Evolutionary conservation across 257 asterid genomes (phyloP).

Genomic region (Scutellaria galericulata): DNA sequence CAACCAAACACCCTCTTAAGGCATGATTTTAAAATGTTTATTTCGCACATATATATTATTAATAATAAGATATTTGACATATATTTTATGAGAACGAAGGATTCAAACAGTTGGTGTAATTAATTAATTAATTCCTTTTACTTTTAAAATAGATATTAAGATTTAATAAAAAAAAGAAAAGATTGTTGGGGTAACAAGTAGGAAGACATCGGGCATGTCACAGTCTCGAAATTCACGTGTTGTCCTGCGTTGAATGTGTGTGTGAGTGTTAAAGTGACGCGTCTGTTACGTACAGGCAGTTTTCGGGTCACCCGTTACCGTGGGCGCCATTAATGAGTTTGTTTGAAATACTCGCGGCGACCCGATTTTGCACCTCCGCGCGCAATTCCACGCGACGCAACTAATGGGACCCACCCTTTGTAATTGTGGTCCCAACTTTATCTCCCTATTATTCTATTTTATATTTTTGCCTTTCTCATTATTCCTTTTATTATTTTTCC

Average conservation of each 20-base stretch:
- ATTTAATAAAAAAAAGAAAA: neutral
- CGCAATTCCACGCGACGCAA: conserved; percentile 10
- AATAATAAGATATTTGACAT: too few species aligned
- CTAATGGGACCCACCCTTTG: neutral
- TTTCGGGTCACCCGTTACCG: conserved; percentile 5
- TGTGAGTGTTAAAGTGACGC: conserved; percentile 17
- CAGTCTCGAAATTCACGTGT: conserved; percentile 34
- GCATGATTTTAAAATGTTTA: too few species aligned
- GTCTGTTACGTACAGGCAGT: conserved; percentile 29
- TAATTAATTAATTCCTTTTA: neutral
- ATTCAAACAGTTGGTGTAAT: neutral
- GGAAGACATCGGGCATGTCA: neutral
- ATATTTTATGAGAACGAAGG: too few species aligned
- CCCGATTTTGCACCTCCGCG: conserved; percentile 37
- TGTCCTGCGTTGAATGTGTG: neutral
- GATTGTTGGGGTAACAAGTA: neutral
- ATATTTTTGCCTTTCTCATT: neutral
- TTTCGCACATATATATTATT: too few species aligned
- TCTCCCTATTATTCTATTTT: neutral
- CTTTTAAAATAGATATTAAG: too few species aligned
- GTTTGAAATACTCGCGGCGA: conserved; percentile 42
- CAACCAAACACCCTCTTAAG: too few species aligned
- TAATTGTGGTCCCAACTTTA: neutral
- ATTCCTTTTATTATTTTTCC: too few species aligned
- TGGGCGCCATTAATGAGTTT: conserved; percentile 18